phyloP scores from a whole-genome alignment of 805 yeast genomes.

The Huiozyma sinensis region DNA sequence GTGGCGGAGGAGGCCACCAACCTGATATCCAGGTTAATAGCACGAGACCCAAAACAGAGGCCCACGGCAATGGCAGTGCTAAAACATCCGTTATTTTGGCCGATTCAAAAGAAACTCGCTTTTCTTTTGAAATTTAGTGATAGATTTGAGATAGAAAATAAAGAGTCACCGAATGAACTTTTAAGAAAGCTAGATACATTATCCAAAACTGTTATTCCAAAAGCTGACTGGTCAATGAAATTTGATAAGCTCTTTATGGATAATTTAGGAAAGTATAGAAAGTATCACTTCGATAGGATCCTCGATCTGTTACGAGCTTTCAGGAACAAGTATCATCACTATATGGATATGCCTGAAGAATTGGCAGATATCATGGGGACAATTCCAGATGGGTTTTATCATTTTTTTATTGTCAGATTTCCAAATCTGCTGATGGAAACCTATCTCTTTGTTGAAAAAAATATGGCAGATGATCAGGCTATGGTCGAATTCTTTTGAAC shows the following conservation, averaged over 20 bases:
- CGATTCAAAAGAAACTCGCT: conserved; percentile 58
- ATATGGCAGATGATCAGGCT: conserved; percentile 54
- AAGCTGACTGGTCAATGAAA: conserved; percentile 64
- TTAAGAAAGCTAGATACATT: conserved; percentile 44
- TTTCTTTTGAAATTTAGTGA: conserved; percentile 83
- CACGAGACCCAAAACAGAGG: conserved; percentile 51
- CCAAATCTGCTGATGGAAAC: conserved; percentile 72
- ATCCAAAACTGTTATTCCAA: conserved; percentile 42
- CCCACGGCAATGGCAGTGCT: conserved; percentile 62
- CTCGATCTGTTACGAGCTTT: conserved; percentile 83
- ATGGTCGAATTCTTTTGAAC: conserved; percentile 34
- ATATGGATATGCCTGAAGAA: conserved; percentile 69
- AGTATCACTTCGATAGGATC: conserved; percentile 65
- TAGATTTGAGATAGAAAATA: conserved; percentile 71
- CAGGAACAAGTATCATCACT: conserved; percentile 91
- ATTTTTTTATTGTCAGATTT: conserved; percentile 62
- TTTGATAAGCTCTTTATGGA: conserved; percentile 68
- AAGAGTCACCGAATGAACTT: conserved; percentile 66
- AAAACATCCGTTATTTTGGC: conserved; percentile 88
- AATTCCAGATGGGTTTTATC: conserved; percentile 74
- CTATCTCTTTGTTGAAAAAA: conserved; percentile 48
- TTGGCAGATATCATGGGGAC: conserved; percentile 62
- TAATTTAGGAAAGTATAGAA: conserved; percentile 83
- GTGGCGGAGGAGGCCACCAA: conserved; percentile 53
- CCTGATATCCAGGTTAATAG: conserved; percentile 63